Conservation (phyloP, 2,329 filamentous ascomycete genomes). For the Arthroderma sp. region DNA sequence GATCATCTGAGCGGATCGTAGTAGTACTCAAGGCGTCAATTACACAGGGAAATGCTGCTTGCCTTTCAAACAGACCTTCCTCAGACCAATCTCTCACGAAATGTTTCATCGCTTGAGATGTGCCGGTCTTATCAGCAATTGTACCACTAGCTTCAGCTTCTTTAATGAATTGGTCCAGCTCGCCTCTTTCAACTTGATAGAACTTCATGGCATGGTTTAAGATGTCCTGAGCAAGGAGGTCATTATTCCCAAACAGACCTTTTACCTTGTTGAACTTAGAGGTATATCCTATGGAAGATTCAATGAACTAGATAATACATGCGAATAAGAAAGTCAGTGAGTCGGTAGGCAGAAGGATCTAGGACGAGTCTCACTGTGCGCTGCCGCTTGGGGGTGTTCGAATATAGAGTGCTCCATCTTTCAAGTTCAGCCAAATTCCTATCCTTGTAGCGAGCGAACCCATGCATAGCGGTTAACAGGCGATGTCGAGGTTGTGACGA, state of each 20-base stretch:
- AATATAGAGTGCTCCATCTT: slow-evolving; percentile 8
- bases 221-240: slow-evolving; percentile 37
- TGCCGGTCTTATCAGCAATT: slow-evolving; percentile 37
- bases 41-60: slow-evolving; percentile 29
- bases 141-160: slow-evolving; percentile 28
- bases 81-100: slow-evolving; percentile 47
- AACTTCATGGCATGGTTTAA: slow-evolving; percentile 36
- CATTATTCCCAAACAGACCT: slow-evolving; percentile 35
- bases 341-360: not conserved
- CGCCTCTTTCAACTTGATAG: slow-evolving; percentile 35
- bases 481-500: slow-evolving; percentile 19
- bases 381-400: slow-evolving; percentile 4
- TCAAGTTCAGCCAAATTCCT: slow-evolving; percentile 15
- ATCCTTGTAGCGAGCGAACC: slow-evolving; percentile 19
- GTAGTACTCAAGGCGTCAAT: slow-evolving; percentile 19
- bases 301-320: slow-evolving; percentile 34
- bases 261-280: slow-evolving; percentile 41
- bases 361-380: slow-evolving; percentile 6
- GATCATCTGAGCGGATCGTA: slow-evolving; percentile 5
- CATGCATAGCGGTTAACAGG: slow-evolving; percentile 20
- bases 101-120: slow-evolving; percentile 46
- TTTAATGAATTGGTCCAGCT: slow-evolving; percentile 36
- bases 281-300: slow-evolving; percentile 46
- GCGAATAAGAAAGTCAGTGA: not conserved
- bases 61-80: slow-evolving; percentile 38